Evolutionary conservation across 257 asterid species (phyloP), one percentile per base, ranked within the genome.

Genomic region (Solanum chmielewskii): DNA sequence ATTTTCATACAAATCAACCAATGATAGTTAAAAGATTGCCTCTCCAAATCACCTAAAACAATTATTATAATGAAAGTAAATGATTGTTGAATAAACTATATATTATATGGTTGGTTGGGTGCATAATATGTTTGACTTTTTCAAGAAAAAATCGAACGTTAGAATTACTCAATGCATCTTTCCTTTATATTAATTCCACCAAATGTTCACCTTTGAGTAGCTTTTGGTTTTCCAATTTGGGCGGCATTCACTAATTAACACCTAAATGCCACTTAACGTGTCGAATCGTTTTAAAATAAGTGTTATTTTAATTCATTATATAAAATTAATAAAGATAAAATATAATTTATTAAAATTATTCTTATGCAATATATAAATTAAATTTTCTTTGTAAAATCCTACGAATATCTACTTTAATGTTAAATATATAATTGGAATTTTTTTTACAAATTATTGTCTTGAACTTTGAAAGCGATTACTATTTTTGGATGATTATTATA

Each of bases 81-180:
- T 69, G 75, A 69, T 68, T 69, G 37, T 77, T 11, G 35, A n/a
- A 42, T 25, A 27, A 45, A 2, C 11, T 25, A 6, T 25, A 44
- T 23, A 47, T 47, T 74, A 45, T 45, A 27, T 29, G 85, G 68
- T 80, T 80, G 68, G 68, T 21, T 16, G 29, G 68, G 42, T 15
- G 18, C 20, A 77, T 21, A 44, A 77, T 39, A 45, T 76, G 5
- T 87, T 87, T 89, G 92, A 91, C 90, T 90, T 91, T 87, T 89
- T 31, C 42, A 45, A 42, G 85, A 68, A 91, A 91, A 86, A 73
- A 91, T 86, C 9, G 88, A 90, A 86, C 94, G 91, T 91, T 84
- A 73, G 81, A 74, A 90, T 90, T 87, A 94, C 98, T 93, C 94
- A 87, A 94, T 37, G 45, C 81, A 89, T 4, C 33, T 78, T 52